Percentiles rank a stretch among this genome's conserved stretches.
Conservation (phyloP, 208 protist species). For the Leishmania tropica region DNA sequence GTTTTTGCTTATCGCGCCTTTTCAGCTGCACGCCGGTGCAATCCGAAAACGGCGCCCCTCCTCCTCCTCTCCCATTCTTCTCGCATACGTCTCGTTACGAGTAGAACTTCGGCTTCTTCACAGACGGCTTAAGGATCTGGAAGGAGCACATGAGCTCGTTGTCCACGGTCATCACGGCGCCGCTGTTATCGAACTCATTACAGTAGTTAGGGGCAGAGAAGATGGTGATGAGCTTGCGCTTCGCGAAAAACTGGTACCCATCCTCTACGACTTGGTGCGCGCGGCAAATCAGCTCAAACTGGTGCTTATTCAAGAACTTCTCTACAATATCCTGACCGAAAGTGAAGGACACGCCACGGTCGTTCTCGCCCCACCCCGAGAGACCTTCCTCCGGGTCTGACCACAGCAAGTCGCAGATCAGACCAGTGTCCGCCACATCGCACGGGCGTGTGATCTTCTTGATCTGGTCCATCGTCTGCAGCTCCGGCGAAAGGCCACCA, state of each 20-base stretch:
- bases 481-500: conserved; percentile 97
- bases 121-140: conserved; percentile 95
- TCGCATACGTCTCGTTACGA: conserved; percentile 28
- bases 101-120: conserved; percentile 91
- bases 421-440: conserved; percentile 98
- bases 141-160: conserved; percentile 99
- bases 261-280: conserved; percentile 97
- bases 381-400: conserved; percentile 98
- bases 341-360: conserved; percentile 93
- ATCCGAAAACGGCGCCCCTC: neutral
- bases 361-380: conserved; percentile 92
- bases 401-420: conserved; percentile 99
- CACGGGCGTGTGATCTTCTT: conserved; percentile 96
- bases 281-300: conserved; percentile 96
- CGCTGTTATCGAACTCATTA: conserved; percentile 99
- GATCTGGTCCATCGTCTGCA: conserved; percentile 97
- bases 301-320: conserved; percentile 96
- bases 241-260: conserved; percentile 97
- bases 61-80: neutral
- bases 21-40: neutral
- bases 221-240: conserved; percentile 96
- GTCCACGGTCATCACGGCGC: conserved; percentile 99
- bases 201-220: conserved; percentile 99
- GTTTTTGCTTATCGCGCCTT: neutral
- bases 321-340: conserved; percentile 94